Evolutionary conservation across 805 yeast species (phyloP), one percentile per base, ranked within the genome.

Genomic region (Kluyveromyces nonfermentans): DNA sequence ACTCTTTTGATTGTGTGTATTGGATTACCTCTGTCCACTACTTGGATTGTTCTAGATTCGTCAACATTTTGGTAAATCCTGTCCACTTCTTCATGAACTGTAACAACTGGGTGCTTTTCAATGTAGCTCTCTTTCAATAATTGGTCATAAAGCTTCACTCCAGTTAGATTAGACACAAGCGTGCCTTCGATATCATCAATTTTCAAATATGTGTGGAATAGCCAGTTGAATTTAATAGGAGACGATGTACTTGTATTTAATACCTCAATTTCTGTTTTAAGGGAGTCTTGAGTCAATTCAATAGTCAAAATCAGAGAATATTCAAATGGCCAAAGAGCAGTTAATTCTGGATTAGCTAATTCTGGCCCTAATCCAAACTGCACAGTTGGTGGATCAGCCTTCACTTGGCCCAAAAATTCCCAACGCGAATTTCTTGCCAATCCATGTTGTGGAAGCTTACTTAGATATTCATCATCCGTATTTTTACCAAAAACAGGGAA

Each of bases 351-450:
- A 50, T 80, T 75, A 33, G 93, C 82, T 43, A 80, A 71, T 57
- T 87, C 96, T 6, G 96, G 96, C 15, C 93, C 82, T 45, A 93
- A 73, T 0, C 88, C 98, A 64, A 88, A 89, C 63, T 93, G 96
- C 36, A 83, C 84, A 5, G 94, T 78, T 42, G 89, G 84, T 22
- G 85, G 84, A 37, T 68, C 64, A 42, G 74, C 80, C 31, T 72
- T 71, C 16, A 82, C 77, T 65, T 87, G 90, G 33, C 98, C 98
- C 48, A 93, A 71, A 54, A 89, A 85, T 63, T 93, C 97, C 98
- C 98, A 93, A 2, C 73, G 68, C 12, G 90, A 80, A 63, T 77
- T 82, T 64, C 98, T 75, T 16, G 96, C 98, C 68, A 93, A 85
- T 1, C 98, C 98, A 61, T 93, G 98, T 68, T 93, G 97, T 16